Evolutionary conservation across 179 eudicot species (phyloP).

Genomic region (Silene coronaria): DNA sequence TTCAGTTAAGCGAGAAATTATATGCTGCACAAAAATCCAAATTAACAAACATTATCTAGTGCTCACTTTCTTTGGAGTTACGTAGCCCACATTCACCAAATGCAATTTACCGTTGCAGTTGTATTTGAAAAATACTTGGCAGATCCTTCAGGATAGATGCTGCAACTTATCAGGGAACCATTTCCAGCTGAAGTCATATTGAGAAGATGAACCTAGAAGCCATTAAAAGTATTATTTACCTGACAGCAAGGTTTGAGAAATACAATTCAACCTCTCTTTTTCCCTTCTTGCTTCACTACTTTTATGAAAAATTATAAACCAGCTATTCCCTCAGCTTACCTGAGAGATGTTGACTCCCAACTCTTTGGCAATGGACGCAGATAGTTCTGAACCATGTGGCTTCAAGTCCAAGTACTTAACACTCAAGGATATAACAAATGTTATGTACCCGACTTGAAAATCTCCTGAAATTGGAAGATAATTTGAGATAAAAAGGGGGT

Average conservation of each 20-base stretch:
- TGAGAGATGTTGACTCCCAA: slow-evolving; percentile 60
- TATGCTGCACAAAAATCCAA: slow-evolving; percentile 41
- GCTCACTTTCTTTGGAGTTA: slow-evolving; percentile 4
- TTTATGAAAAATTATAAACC: not conserved
- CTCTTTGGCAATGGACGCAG: slow-evolving; percentile 54
- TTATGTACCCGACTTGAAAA: slow-evolving; percentile 48
- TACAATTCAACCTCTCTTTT: slow-evolving; percentile 6
- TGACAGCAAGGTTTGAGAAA: slow-evolving; percentile 7
- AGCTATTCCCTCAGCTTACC: slow-evolving; percentile 36
- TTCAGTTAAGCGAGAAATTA: slow-evolving; percentile 59
- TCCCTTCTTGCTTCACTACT: not conserved
- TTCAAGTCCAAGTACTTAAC: slow-evolving; percentile 51
- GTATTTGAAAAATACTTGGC: slow-evolving; percentile 51
- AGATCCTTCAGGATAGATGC: slow-evolving; percentile 61
- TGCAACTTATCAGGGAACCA: slow-evolving; percentile 58
- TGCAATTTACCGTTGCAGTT: slow-evolving; percentile 53
- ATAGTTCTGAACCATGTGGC: slow-evolving; percentile 58
- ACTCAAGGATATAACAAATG: slow-evolving; percentile 55
- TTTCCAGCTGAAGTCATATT: slow-evolving; percentile 53
- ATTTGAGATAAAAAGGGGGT: not conserved
- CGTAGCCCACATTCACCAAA: not conserved
- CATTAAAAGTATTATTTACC: slow-evolving; percentile 8
- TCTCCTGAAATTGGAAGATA: slow-evolving; percentile 43
- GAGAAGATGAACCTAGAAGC: slow-evolving; percentile 57
- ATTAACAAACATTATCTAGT: slow-evolving; percentile 17